phyloP scores from a whole-genome alignment of 768 basidiomycete genomes.

The Cubamyces sp. region DNA sequence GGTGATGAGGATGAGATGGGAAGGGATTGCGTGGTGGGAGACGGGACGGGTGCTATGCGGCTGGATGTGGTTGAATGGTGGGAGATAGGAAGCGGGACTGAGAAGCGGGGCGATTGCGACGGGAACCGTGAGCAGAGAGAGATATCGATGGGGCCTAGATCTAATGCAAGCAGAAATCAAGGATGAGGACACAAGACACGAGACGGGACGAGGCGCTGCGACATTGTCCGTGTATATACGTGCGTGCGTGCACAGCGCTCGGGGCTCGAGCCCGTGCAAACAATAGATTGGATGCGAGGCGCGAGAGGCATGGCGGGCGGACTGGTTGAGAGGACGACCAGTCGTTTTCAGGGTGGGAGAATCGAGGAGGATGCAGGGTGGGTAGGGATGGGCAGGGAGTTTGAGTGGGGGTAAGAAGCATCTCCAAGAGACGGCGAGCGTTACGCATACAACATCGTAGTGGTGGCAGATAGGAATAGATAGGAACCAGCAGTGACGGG shows the following conservation, averaged over 20 bases:
- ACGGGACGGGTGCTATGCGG: neutral
- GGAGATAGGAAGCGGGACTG: neutral
- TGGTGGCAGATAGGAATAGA: slow-evolving; percentile 29
- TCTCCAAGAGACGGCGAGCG: neutral
- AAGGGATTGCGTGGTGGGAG: neutral
- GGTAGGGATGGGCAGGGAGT: neutral
- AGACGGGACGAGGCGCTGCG: slow-evolving; percentile 10
- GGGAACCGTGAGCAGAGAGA: neutral
- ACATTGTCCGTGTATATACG: slow-evolving; percentile 20
- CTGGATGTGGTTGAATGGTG: neutral
- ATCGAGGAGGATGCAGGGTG: no score
- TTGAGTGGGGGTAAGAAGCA: neutral
- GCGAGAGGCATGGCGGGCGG: neutral
- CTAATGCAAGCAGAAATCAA: neutral
- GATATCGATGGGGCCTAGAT: no score
- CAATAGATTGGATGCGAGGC: neutral
- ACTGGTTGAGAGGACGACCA: neutral
- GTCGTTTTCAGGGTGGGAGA: slow-evolving; percentile 7
- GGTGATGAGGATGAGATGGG: neutral
- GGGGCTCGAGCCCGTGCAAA: neutral
- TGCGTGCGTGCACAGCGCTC: slow-evolving; percentile 10
- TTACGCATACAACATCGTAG: slow-evolving; percentile 20
- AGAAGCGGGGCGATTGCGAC: neutral
- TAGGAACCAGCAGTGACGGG: slow-evolving; percentile 4
- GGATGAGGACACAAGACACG: no score